A percentile compares a stretch with the other conserved stretches of the same genome.
These are phyloP conservation scores for Selenicereus undatus DNA, from an alignment of 148 eudicot genomes.

Conservation along the genomic window DNA sequence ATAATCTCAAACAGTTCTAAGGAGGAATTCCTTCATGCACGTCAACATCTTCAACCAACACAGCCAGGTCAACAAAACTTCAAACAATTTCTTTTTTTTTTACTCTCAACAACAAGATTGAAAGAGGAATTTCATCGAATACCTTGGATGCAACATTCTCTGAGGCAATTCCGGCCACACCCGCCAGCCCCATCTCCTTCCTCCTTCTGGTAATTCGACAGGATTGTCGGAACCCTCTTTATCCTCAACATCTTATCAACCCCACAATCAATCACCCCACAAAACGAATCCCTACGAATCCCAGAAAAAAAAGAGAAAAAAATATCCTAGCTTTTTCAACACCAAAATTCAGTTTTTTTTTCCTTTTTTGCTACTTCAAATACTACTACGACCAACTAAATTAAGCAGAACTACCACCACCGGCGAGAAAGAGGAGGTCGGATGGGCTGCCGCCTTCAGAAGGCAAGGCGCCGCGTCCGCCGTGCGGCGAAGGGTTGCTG, in stretches of 20 bases:
- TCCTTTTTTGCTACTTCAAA: not conserved
- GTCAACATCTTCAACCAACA: not conserved
- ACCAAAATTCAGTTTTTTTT: not conserved
- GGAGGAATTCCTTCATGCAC: not conserved
- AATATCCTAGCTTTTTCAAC: not conserved
- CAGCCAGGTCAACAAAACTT: not conserved
- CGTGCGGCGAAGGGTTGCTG: slow-evolving; percentile 64
- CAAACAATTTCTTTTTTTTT: not conserved
- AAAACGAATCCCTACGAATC: not conserved
- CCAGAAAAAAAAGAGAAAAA: not conserved
- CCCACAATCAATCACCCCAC: not conserved
- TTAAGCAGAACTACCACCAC: slow-evolving; percentile 41
- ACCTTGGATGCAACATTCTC: slow-evolving; percentile 85
- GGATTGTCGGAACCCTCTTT: slow-evolving; percentile 89
- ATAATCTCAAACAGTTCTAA: not conserved
- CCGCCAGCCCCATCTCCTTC: slow-evolving; percentile 64
- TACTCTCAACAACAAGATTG: not conserved
- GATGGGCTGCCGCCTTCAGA: slow-evolving; percentile 96
- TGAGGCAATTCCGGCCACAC: slow-evolving; percentile 90
- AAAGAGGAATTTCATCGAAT: slow-evolving; percentile 14
- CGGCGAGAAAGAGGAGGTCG: slow-evolving; percentile 93
- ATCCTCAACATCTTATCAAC: slow-evolving; percentile 59
- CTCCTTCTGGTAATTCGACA: slow-evolving; percentile 93
- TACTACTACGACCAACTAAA: not conserved
- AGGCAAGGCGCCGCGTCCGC: slow-evolving; percentile 93